Conservation (phyloP, 73 alveolate genomes). For the Blepharisma stoltei region DNA sequence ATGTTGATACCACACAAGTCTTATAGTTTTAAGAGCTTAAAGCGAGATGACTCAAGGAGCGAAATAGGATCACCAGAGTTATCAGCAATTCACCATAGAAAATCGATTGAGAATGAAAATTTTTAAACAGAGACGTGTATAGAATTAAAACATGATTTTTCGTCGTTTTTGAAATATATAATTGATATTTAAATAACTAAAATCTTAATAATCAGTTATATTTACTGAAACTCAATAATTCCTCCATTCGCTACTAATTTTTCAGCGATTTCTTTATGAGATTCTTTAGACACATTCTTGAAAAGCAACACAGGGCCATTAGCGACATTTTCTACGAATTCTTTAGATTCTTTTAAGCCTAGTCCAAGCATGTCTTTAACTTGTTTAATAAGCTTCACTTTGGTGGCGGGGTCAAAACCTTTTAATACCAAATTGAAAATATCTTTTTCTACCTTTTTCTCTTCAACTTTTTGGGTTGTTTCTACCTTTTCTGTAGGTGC, state of each 20-base stretch:
- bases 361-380: conserved; percentile 16
- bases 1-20: too few species aligned
- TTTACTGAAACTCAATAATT: neutral
- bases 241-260: neutral
- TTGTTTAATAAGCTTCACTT: neutral
- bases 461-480: conserved; percentile 5
- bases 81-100: too few species aligned
- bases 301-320: conserved; percentile 10
- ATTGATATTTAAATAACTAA: neutral
- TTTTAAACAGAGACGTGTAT: too few species aligned
- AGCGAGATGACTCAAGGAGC: too few species aligned
- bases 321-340: neutral
- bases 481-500: neutral
- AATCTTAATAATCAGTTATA: neutral
- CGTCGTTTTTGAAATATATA: too few species aligned
- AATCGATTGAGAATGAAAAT: too few species aligned
- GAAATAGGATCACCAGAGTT: too few species aligned
- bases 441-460: neutral
- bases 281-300: conserved; percentile 23
- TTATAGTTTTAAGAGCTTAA: too few species aligned
- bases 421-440: neutral
- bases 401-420: neutral
- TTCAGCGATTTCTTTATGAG: conserved; percentile 20
- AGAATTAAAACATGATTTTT: too few species aligned
- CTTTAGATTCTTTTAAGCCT: conserved; percentile 26